These are phyloP conservation scores for Boletus insuetus DNA, from an alignment of 768 basidiomycete species.

Conservation along the genomic window DNA sequence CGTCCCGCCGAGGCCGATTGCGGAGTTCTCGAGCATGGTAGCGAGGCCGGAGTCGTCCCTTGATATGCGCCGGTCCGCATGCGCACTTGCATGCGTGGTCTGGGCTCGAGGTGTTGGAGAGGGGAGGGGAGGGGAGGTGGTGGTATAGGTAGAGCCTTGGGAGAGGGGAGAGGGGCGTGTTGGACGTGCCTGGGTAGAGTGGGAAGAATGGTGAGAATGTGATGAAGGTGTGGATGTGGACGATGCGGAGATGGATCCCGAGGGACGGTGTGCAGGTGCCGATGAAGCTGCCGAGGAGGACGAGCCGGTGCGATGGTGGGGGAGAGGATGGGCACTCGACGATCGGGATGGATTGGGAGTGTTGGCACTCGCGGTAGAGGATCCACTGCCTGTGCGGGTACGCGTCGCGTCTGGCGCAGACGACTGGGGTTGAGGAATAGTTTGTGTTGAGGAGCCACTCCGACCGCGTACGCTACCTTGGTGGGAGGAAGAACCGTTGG, in stretches of 20 bases:
- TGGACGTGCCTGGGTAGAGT: constrained; percentile 29
- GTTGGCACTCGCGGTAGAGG: constrained; percentile 20
- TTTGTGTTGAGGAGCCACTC: constrained; percentile 33
- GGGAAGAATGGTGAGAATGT: constrained; percentile 27
- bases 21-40: constrained; percentile 43
- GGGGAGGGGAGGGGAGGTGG: constrained; percentile 12
- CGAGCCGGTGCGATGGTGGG: constrained; percentile 33
- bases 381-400: constrained; percentile 30
- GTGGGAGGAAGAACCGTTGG: constrained; percentile 28
- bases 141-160: constrained; percentile 29
- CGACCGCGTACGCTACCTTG: constrained; percentile 37
- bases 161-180: constrained; percentile 33
- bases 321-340: constrained; percentile 25
- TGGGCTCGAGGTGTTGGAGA: constrained; percentile 21
- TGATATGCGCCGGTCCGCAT: constrained; percentile 73
- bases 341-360: constrained; percentile 11
- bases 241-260: constrained; percentile 28
- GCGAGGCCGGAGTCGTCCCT: constrained; percentile 72
- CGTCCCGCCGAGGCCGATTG: constrained; percentile 36
- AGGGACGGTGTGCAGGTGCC: constrained; percentile 21
- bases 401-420: constrained; percentile 25
- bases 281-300: constrained; percentile 27
- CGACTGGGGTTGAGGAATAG: constrained; percentile 26
- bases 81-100: constrained; percentile 43
- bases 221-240: constrained; percentile 28